Base-by-base conservation (phyloP, 306 rosid genomes). In the Fagus crenata region DNA sequence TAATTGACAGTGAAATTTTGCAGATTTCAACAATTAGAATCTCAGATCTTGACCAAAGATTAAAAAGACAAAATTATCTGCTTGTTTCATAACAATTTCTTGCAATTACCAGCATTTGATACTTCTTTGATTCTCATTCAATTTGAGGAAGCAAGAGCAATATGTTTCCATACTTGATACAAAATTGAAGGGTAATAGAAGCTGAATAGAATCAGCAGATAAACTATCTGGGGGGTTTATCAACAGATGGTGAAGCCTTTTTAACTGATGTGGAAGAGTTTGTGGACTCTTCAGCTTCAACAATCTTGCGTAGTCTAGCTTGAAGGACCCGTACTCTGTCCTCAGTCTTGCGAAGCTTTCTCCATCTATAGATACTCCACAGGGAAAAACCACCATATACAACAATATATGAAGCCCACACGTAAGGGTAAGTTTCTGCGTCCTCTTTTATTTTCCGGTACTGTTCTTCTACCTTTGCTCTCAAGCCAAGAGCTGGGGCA, bases 321-420 rank as follows among this genome's bases (percentile, higher is more conserved):
- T 86, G 92, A 68, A 88, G 91, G 3, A 46, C 61, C n/a, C 88
- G 83, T 33, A 93, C 96, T 69, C 92, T 87, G 77, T 77, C 83
- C 86, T 93, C 92, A 1, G 92, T 93, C 82, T 78, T 87, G 69
- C 97, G 93, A 73, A 93, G 97, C 89, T 80, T 91, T 80, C 98
- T 88, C 89, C 90, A 90, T 79, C 97, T 84, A 81, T 91, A 93
- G 63, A 90, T 67, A 75, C 83, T 22, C 90, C 96, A 91, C 49
- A 93, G 85, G 28, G 60, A 87, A 53, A 89, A 80, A 74, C 93
- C 97, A 79, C 98, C 96, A 63, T 93, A 91, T 59, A 91, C 97
- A 71, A 89, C 83, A 82, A 85, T 82, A 76, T 91, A 93, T 35
- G 97, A 93, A 73, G 76, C 93, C 98, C 97, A 93, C 28, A 93